phyloP scores from a whole-genome alignment of 1,139 yeast genomes.

The Magnusiomyces suaveolens region DNA sequence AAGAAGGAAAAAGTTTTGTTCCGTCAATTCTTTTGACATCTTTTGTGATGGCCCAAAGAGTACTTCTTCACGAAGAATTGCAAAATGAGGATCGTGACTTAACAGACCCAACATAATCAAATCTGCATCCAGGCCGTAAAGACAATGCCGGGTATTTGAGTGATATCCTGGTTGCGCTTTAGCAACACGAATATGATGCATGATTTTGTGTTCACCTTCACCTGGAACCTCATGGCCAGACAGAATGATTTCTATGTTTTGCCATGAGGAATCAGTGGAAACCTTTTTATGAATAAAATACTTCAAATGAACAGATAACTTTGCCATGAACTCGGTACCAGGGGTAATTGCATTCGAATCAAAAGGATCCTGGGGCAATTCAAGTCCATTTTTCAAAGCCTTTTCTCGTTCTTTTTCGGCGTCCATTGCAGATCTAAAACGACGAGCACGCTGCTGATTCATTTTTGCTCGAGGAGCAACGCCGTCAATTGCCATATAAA shows the following conservation, averaged over 20 bases:
- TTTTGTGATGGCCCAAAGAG: constrained; percentile 55
- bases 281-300: constrained; percentile 88
- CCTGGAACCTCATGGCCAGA: constrained; percentile 98
- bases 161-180: constrained; percentile 77
- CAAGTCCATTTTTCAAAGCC: constrained; percentile 54
- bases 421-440: constrained; percentile 91
- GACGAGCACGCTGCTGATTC: constrained; percentile 95
- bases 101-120: constrained; percentile 90
- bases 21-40: constrained; percentile 49
- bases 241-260: constrained; percentile 66
- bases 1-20: constrained; percentile 71
- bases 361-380: constrained; percentile 49
- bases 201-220: constrained; percentile 97
- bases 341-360: constrained; percentile 98
- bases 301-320: constrained; percentile 67
- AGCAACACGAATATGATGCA: constrained; percentile 83
- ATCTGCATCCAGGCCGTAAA: constrained; percentile 97
- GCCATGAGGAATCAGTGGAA: constrained; percentile 86
- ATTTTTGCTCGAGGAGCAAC: constrained; percentile 98
- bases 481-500: constrained; percentile 98
- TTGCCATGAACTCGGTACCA: constrained; percentile 96
- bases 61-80: constrained; percentile 91
- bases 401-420: constrained; percentile 64
- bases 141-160: constrained; percentile 86
- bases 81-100: constrained; percentile 94